Percentiles rank a stretch among this genome's conserved stretches.
These are phyloP conservation scores for Hysterium pulicare DNA, from an alignment of 2,329 filamentous ascomycete species.

Conservation along the genomic window DNA sequence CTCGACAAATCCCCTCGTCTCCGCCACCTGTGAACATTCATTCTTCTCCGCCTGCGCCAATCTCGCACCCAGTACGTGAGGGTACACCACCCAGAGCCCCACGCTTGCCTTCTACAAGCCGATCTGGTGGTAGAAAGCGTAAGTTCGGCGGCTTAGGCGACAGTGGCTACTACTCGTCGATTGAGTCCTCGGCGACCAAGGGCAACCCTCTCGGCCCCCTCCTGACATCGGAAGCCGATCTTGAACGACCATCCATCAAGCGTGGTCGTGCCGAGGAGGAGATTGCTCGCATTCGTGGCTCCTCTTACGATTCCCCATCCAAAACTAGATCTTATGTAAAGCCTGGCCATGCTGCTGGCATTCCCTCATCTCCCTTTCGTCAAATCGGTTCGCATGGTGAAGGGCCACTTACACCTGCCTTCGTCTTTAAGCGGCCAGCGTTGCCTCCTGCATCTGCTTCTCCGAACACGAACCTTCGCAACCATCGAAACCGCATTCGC, in stretches of 20 bases:
- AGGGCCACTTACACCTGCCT: slow-evolving; percentile 76
- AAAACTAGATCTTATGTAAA: slow-evolving; percentile 59
- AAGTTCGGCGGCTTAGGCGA: slow-evolving; percentile 81
- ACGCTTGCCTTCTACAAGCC: slow-evolving; percentile 61
- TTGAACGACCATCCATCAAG: slow-evolving; percentile 76
- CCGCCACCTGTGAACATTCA: slow-evolving; percentile 69
- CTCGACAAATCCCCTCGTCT: slow-evolving; percentile 60
- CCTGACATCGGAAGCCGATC: slow-evolving; percentile 69
- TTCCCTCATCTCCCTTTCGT: slow-evolving; percentile 42
- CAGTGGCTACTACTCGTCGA: slow-evolving; percentile 94
- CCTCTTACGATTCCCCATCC: slow-evolving; percentile 87
- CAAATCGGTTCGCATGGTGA: slow-evolving; percentile 33
- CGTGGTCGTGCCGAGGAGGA: slow-evolving; percentile 92
- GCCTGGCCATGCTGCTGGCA: slow-evolving; percentile 35
- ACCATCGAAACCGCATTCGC: slow-evolving; percentile 80
- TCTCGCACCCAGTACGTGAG: slow-evolving; percentile 58
- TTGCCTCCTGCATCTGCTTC: slow-evolving; percentile 74
- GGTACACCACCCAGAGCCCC: slow-evolving; percentile 73
- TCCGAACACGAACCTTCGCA: slow-evolving; percentile 84
- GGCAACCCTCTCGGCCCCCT: slow-evolving; percentile 62
- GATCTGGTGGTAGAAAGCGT: slow-evolving; percentile 66
- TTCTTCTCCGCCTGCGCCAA: slow-evolving; percentile 89
- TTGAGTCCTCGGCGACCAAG: slow-evolving; percentile 84
- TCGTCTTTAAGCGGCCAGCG: slow-evolving; percentile 70
- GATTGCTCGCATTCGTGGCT: slow-evolving; percentile 87